Evolutionary conservation across 208 protist genomes (phyloP).

Genomic region (Angomonas ambiguus): DNA sequence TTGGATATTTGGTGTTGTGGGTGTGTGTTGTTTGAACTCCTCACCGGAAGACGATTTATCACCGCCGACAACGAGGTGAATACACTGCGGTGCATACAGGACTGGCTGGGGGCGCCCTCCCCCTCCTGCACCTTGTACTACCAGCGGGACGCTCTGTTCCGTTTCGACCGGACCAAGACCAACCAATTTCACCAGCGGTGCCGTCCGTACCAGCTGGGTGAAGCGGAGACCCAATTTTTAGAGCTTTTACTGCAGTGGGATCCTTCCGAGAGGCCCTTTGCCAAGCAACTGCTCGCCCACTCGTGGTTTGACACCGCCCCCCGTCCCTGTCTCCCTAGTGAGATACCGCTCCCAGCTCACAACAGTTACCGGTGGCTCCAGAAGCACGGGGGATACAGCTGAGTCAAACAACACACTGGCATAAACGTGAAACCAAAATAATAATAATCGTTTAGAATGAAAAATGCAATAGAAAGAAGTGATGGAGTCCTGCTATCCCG

Average conservation of each 20-base stretch:
- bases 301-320: slow-evolving; percentile 68
- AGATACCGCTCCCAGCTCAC: slow-evolving; percentile 49
- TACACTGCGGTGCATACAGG: slow-evolving; percentile 53
- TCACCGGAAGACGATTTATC: slow-evolving; percentile 94
- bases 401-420: background rate
- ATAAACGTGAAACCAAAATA: too few relatives aligned
- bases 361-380: slow-evolving; percentile 76
- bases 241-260: slow-evolving; percentile 73
- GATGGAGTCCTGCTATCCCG: too few relatives aligned
- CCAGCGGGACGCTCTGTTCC: slow-evolving; percentile 13
- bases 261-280: slow-evolving; percentile 47
- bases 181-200: slow-evolving; percentile 59
- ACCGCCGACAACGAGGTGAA: slow-evolving; percentile 48
- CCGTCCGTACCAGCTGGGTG: slow-evolving; percentile 28
- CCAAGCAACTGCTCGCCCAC: slow-evolving; percentile 51
- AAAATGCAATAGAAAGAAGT: background rate
- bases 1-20: slow-evolving; percentile 95
- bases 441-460: too few relatives aligned
- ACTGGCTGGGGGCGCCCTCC: slow-evolving; percentile 73
- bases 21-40: slow-evolving; percentile 98
- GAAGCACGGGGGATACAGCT: slow-evolving; percentile 10
- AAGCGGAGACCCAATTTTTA: slow-evolving; percentile 48
- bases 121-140: slow-evolving; percentile 46
- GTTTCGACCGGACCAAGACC: slow-evolving; percentile 21
- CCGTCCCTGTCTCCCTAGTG: slow-evolving; percentile 39